Evolutionary conservation across 2,329 filamentous ascomycete genomes (phyloP).

Genomic region (Ophiosphaerella narmari): DNA sequence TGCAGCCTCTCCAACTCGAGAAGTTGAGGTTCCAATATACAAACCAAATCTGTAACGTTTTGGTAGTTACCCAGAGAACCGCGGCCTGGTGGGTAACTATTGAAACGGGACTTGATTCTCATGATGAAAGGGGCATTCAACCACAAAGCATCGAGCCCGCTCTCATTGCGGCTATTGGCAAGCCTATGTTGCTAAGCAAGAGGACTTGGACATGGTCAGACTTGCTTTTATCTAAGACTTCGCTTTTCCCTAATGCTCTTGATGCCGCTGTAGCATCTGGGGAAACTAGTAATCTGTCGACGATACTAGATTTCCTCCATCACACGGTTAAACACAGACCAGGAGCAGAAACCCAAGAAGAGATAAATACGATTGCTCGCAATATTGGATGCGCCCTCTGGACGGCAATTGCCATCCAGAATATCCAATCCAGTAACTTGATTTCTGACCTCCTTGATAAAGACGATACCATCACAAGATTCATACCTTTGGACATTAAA

Average conservation of each 20-base stretch:
- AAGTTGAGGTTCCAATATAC: too few relatives aligned
- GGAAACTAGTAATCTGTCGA: background rate
- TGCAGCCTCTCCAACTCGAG: too few relatives aligned
- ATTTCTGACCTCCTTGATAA: background rate
- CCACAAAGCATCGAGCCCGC: too few relatives aligned
- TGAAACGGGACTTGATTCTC: too few relatives aligned
- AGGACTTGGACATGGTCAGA: too few relatives aligned
- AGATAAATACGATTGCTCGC: background rate
- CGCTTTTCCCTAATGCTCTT: background rate
- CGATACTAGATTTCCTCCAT: background rate
- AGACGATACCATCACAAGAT: background rate
- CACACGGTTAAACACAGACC: background rate
- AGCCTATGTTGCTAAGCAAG: too few relatives aligned
- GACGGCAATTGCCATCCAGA: background rate
- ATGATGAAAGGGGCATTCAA: too few relatives aligned
- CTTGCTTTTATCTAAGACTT: background rate
- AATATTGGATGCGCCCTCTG: background rate
- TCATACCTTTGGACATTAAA: too few relatives aligned
- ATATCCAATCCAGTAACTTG: background rate
- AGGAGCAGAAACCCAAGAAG: background rate
- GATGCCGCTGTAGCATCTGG: background rate
- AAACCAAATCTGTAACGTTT: too few relatives aligned
- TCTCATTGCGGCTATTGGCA: background rate
- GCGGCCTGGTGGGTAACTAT: too few relatives aligned
- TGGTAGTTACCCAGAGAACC: too few relatives aligned